Base-by-base conservation (phyloP, 2,329 filamentous ascomycete genomes). In the Xylaria sp. region DNA sequence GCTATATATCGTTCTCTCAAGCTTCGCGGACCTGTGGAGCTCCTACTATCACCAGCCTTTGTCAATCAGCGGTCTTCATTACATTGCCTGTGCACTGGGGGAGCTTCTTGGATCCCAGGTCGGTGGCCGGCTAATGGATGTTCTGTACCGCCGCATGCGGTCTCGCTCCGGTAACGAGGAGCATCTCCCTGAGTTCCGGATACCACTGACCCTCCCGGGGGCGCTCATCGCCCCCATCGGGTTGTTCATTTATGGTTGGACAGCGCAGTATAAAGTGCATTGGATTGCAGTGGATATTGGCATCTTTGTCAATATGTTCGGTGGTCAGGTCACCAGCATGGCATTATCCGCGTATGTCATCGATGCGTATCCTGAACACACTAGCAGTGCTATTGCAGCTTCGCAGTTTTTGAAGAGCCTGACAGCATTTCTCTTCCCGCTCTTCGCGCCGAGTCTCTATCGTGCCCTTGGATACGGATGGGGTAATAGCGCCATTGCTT, bases 1-100 rank as follows among this genome's bases (percentile, higher is more conserved):
- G 0, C 82, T 89, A 70, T 90, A 89, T 58, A 82, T 90, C 21
- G 79, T 87, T 29, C 80, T 90, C 0, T 83, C 85, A 0, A 88
- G 83, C 2, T 89, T 89, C 65, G 83, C 88, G 0, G 69, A 73
- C 0, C 76, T 91, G 0, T 90, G 86, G 85, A 78, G 73, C 2
- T 65, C 70, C 0, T 73, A 78, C 13, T 91, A 91, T 68, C 70
- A 79, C 54, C 79, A 88, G 67, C 80, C 81, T 0, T 77, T 82
- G 9, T 83, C 84, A 54, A 84, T 85, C 27, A 85, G 83, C n/a
- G 85, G 85, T 0, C 72, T 90, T 0, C 87, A 90, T 72, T 90
- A 88, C 73, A 80, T 89, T 40, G 84, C 87, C 9, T 81, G 86
- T 19, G 86, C 84, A 0, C 40, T 89, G 0, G 89, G 89, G 1